These are phyloP conservation scores for Suhomyces terraborum DNA, from an alignment of 1,139 yeast genomes.

Conservation along the genomic window DNA sequence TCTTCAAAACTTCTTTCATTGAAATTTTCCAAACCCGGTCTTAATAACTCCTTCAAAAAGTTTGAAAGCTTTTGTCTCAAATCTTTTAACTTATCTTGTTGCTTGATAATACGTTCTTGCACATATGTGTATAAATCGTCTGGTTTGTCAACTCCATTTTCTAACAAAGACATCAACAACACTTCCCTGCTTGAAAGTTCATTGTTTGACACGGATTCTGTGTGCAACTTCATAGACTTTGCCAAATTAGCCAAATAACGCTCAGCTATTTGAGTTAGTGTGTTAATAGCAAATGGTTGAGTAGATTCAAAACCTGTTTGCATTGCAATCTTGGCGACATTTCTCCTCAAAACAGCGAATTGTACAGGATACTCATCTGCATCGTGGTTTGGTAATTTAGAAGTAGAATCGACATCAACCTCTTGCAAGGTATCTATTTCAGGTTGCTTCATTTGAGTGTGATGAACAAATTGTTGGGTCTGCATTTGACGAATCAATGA, in stretches of 20 bases:
- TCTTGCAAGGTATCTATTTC: conserved; percentile 64
- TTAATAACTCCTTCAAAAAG: conserved; percentile 74
- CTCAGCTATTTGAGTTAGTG: conserved; percentile 82
- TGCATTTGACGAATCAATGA: conserved; percentile 90
- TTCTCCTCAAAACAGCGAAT: conserved; percentile 64
- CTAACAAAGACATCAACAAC: conserved; percentile 64
- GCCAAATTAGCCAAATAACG: conserved; percentile 76
- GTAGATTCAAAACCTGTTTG: conserved; percentile 90
- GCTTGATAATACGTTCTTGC: conserved; percentile 71
- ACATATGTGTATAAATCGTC: conserved; percentile 75
- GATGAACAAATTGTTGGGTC: conserved; percentile 75
- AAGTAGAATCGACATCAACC: conserved; percentile 74
- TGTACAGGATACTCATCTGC: conserved; percentile 58
- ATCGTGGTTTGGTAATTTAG: conserved; percentile 72
- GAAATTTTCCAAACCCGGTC: conserved; percentile 78
- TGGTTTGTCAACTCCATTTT: conserved; percentile 83
- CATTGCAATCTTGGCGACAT: conserved; percentile 82
- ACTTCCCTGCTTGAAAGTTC: conserved; percentile 47
- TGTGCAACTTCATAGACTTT: conserved; percentile 66
- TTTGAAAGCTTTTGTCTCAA: conserved; percentile 66
- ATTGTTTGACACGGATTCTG: conserved; percentile 63
- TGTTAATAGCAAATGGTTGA: conserved; percentile 74
- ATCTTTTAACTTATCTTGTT: conserved; percentile 67
- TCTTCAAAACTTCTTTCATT: conserved; percentile 82
- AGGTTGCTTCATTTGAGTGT: conserved; percentile 72